phyloP scores from a whole-genome alignment of 331 rosid species.

The Dryas integrifolia region DNA sequence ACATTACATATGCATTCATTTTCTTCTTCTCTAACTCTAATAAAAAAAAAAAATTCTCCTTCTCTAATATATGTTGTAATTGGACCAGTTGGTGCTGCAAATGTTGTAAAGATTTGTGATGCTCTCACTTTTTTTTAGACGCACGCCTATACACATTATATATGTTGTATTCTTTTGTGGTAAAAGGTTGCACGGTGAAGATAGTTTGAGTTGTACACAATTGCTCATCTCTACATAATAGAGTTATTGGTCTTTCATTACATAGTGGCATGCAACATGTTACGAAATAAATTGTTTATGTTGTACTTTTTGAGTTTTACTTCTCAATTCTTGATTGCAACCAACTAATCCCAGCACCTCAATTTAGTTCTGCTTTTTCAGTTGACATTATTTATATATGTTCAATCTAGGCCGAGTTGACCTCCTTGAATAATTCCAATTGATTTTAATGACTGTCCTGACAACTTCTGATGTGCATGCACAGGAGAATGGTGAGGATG shows the following conservation, averaged over 20 bases:
- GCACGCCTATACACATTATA: too few species aligned
- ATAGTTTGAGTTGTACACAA: background rate
- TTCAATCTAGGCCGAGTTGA: background rate
- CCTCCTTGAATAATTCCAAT: background rate
- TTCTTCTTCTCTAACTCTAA: background rate
- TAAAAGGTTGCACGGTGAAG: background rate
- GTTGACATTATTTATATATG: background rate
- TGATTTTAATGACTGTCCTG: background rate
- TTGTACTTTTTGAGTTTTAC: background rate
- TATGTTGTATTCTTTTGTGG: background rate
- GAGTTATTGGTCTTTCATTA: background rate
- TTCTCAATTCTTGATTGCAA: background rate
- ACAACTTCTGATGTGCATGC: slow-evolving; percentile 2
- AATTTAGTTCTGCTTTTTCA: background rate
- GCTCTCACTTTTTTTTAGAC: background rate
- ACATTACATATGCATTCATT: background rate
- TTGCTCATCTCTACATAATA: background rate
- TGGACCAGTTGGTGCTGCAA: background rate
- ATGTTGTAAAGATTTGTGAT: background rate
- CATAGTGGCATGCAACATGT: background rate
- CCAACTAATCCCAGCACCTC: background rate
- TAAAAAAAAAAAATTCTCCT: background rate
- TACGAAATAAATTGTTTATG: background rate
- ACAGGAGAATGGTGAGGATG: slow-evolving; percentile 43
- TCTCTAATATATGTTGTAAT: background rate